Conservation (phyloP, 2,329 filamentous ascomycete species). For the Verticillium longisporum region DNA sequence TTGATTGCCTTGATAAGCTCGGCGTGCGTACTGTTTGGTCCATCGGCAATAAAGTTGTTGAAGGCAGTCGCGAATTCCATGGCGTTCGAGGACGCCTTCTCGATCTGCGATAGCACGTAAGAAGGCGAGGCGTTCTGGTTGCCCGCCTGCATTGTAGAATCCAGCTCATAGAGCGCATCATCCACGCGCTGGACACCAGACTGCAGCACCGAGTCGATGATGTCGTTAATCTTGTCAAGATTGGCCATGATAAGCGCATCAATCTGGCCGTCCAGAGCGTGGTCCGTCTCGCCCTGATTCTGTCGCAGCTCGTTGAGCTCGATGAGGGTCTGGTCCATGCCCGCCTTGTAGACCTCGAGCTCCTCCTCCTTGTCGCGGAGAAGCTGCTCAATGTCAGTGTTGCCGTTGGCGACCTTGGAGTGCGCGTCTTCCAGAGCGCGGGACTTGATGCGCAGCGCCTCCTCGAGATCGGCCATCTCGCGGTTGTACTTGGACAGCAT, state of each 20-base stretch:
- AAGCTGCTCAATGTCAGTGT: constrained; percentile 76
- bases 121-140: constrained; percentile 96
- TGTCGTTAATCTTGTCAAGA: constrained; percentile 89
- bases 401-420: constrained; percentile 69
- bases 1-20: constrained; percentile 92
- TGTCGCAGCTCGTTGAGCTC: constrained; percentile 84
- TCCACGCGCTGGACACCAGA: constrained; percentile 90
- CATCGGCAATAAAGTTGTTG: constrained; percentile 97
- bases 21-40: constrained; percentile 79
- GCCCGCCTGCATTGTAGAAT: constrained; percentile 96
- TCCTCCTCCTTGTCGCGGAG: constrained; percentile 95
- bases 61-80: constrained; percentile 98
- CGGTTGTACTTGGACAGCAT: constrained; percentile 95
- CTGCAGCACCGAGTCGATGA: constrained; percentile 94
- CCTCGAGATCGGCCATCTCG: constrained; percentile 93
- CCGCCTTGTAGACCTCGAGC: constrained; percentile 94
- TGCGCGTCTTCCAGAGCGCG: constrained; percentile 79
- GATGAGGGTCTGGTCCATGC: constrained; percentile 92
- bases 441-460: constrained; percentile 82
- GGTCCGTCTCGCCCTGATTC: constrained; percentile 68
- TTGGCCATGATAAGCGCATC: constrained; percentile 83
- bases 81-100: constrained; percentile 88
- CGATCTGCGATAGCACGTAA: constrained; percentile 92
- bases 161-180: constrained; percentile 92
- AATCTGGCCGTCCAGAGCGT: constrained; percentile 81